These are phyloP conservation scores for Chytriomyces sp. DNA, from an alignment of 192 early-diverging fungal species.

Conservation along the genomic window DNA sequence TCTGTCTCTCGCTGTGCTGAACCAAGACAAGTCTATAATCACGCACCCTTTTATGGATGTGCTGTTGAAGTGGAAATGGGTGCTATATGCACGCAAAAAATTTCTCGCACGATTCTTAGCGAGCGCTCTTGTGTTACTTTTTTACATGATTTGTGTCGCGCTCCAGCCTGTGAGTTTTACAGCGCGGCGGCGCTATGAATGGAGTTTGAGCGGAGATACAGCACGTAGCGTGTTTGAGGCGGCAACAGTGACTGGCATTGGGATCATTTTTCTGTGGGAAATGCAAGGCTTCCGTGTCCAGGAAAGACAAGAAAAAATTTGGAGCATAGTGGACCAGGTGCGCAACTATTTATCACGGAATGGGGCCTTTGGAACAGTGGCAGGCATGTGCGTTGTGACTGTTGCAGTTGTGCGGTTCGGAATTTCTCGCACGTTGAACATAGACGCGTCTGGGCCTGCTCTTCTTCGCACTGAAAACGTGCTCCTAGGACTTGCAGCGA, in stretches of 20 bases:
- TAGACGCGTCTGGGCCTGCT: background rate
- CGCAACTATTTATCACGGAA: slow-evolving; percentile 5
- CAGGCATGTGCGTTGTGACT: background rate
- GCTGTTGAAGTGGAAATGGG: slow-evolving; percentile 35
- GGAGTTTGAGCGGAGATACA: background rate
- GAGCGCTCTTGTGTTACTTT: background rate
- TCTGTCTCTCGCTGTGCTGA: slow-evolving; percentile 23
- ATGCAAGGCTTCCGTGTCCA: slow-evolving; percentile 11
- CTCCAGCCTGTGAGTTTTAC: slow-evolving; percentile 7
- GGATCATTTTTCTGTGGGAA: background rate
- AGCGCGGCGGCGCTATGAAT: background rate
- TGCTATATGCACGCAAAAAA: slow-evolving; percentile 23
- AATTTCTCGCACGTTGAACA: background rate
- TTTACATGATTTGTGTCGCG: slow-evolving; percentile 1
- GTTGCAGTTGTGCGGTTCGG: slow-evolving; percentile 17
- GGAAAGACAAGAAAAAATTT: background rate
- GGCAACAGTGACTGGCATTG: background rate
- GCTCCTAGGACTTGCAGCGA: slow-evolving; percentile 20
- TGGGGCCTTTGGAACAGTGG: slow-evolving; percentile 13
- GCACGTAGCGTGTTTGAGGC: slow-evolving; percentile 1
- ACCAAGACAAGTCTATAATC: slow-evolving; percentile 27
- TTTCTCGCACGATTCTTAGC: slow-evolving; percentile 20
- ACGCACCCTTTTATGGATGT: slow-evolving; percentile 17
- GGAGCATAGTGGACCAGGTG: background rate
- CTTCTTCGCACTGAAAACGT: slow-evolving; percentile 9